Base-by-base conservation (phyloP, 306 rosid genomes). In the Senna tora region DNA sequence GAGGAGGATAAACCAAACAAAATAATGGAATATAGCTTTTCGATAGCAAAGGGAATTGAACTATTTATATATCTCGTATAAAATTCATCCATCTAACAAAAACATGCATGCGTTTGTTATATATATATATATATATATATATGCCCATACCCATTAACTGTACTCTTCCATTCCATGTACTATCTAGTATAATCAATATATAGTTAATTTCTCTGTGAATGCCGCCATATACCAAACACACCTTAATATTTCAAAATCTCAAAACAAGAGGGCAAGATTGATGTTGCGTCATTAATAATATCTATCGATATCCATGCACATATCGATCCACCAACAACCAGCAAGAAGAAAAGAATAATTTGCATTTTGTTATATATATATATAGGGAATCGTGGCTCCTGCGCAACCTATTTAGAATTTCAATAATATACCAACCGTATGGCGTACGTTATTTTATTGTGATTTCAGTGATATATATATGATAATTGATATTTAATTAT, bases 401-500 rank as follows among this genome's bases (percentile, higher is more conserved):
- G 30, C 7, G 50, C 64, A 47, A 38, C 10, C 51, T 38, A n/a
- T 54, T 65, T 8, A 2, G 43, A 38, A 36, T 72, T 72, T 56
- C 69, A 55, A 57, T 28, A 55, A 57, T 28, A 22, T 39, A 65
- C 64, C 65, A 5, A 22, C 32, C 14, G 43, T 14, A 38, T 59
- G 65, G 58, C 54, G 57, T 38, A 2, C 9, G 33, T 51, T n/a
- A n/a, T n/a, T 49, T 72, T 49, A 16, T 28, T 55, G 58, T 49
- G 22, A 38, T 57, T 47, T 19, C 10, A 7, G 57, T 73, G 75
- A 12, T 38, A 10, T 70, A 12, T 49, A 45, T 49, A 17, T 36
- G 33, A 41, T 72, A 78, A 78, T 66, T 49, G 50, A 66, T 9
- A 22, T 13, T 17, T 36, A 42, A 54, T 39, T 69, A 41, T 61